Evolutionary conservation across 495 filamentous ascomycete genomes (phyloP).

Genomic region (Xeromyces bisporus): DNA sequence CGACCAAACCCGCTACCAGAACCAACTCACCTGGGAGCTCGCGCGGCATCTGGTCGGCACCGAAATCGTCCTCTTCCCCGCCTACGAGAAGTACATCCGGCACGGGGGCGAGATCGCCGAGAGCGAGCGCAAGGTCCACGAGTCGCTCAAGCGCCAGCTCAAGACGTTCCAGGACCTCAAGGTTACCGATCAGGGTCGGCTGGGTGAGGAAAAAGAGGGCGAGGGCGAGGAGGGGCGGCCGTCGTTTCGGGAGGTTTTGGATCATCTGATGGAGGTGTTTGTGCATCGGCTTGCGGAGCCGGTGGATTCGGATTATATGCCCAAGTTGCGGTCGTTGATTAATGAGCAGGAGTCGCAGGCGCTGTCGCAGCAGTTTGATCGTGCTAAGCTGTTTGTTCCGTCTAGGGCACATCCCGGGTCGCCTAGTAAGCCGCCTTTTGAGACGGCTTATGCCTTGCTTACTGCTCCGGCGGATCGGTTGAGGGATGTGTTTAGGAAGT

Average conservation of each 20-base stretch:
- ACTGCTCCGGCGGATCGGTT: constrained; percentile 19
- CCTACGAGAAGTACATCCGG: constrained; percentile 40
- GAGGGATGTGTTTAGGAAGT: constrained; percentile 16
- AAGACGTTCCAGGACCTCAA: too few species aligned
- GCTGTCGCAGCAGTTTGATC: constrained; percentile 35
- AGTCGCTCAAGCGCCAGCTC: too few species aligned
- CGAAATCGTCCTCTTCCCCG: constrained; percentile 52
- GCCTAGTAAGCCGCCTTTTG: constrained; percentile 13
- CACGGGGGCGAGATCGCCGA: constrained; percentile 32
- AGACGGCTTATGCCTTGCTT: constrained; percentile 13
- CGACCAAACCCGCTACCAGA: constrained; percentile 37
- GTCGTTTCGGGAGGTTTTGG: too few species aligned
- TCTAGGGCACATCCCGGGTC: constrained; percentile 35
- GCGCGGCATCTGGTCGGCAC: constrained; percentile 47
- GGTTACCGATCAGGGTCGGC: too few species aligned
- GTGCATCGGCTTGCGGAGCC: too few species aligned
- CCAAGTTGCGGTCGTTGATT: constrained; percentile 31
- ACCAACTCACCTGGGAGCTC: constrained; percentile 53
- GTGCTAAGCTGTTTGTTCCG: constrained; percentile 46
- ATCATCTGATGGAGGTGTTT: too few species aligned
- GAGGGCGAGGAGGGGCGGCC: too few species aligned
- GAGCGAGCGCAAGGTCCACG: too few species aligned
- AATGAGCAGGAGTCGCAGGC: constrained; percentile 18
- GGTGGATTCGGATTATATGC: too few species aligned
- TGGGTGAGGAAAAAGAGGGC: too few species aligned